phyloP scores from a whole-genome alignment of 257 asterid genomes.

The Nicotiana sylvestris region DNA sequence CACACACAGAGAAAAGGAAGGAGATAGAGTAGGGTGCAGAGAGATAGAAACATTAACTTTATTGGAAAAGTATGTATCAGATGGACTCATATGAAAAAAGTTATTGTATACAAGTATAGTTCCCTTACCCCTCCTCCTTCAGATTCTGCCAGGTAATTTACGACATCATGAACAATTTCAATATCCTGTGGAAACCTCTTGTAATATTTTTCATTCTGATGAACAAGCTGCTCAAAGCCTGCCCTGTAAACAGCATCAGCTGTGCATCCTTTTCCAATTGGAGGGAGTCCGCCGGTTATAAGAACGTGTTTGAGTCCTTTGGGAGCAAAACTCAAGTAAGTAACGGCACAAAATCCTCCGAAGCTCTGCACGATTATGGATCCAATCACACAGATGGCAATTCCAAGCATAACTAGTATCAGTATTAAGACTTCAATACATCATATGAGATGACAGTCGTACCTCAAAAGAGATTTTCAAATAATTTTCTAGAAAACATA shows the following conservation, averaged over 20 bases:
- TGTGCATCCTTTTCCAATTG: conserved; percentile 68
- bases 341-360: conserved; percentile 93
- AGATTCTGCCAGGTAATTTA: conserved; percentile 61
- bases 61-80: not conserved
- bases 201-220: conserved; percentile 76
- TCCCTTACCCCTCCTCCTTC: conserved; percentile 95
- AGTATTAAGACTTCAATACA: not conserved
- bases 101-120: not conserved
- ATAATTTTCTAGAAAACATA: not conserved
- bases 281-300: conserved; percentile 93
- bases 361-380: conserved; percentile 62
- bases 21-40: conserved; percentile 11
- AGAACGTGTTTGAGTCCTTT: conserved; percentile 90
- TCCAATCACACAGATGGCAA: not conserved
- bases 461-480: not conserved
- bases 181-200: conserved; percentile 82
- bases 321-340: conserved; percentile 95
- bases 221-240: conserved; percentile 63
- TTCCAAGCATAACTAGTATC: not conserved
- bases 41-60: conserved; percentile 12
- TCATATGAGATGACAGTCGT: not conserved
- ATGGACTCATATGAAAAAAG: not conserved
- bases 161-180: conserved; percentile 56
- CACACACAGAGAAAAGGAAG: not conserved
- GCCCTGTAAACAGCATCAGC: conserved; percentile 86